Conservation (phyloP, 352 stramenopile species). For the Globisporangium viniferum region DNA sequence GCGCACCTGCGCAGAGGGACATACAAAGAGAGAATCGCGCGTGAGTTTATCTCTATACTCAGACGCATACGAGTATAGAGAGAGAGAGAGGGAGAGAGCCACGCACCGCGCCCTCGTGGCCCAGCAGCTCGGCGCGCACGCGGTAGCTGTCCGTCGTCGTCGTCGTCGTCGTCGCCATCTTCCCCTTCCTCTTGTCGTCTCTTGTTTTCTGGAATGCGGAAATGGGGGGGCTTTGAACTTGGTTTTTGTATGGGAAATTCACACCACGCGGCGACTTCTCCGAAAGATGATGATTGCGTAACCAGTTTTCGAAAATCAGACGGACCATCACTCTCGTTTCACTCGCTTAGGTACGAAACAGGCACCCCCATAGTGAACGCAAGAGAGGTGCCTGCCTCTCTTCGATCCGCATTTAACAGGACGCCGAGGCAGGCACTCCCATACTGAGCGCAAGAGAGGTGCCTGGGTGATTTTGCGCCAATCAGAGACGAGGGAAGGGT, state of each 20-base stretch:
- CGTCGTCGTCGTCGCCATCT: not conserved
- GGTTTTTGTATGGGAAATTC: not conserved
- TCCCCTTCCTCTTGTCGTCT: not conserved
- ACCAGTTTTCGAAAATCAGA: too few species aligned
- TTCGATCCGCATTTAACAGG: too few species aligned
- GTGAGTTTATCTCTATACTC: conserved; percentile 6
- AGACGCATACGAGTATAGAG: not conserved
- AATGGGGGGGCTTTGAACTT: not conserved
- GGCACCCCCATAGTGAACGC: too few species aligned
- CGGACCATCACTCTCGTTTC: too few species aligned
- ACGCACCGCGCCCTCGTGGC: conserved; percentile 77
- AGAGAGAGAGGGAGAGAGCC: not conserved
- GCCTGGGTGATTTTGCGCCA: too few species aligned
- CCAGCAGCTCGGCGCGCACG: conserved; percentile 50
- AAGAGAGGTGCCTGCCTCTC: too few species aligned
- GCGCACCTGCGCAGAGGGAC: conserved; percentile 39
- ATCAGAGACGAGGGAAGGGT: too few species aligned
- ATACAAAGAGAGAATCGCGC: not conserved
- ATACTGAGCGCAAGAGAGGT: too few species aligned
- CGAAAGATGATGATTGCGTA: too few species aligned
- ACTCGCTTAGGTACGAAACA: too few species aligned
- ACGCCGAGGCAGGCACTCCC: too few species aligned
- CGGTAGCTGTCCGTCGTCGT: conserved; percentile 12
- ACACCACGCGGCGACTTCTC: not conserved
- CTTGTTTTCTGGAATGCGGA: not conserved